Percentiles rank a stretch among this genome's conserved stretches.
phyloP scores from a whole-genome alignment of 1,139 yeast genomes.

The Lodderomyces metapsilosis region DNA sequence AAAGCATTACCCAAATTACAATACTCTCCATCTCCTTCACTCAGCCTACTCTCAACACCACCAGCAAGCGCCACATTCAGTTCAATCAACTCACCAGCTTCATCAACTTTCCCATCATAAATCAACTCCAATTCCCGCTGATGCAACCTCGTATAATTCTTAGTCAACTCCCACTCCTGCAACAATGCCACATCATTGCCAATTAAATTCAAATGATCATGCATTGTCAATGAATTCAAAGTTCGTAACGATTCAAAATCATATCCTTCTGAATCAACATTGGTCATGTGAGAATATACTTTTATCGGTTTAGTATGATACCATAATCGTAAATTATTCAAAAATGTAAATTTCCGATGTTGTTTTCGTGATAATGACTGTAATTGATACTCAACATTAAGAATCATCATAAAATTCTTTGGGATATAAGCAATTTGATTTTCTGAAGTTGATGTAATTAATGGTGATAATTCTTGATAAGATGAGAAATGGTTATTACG shows the following conservation, averaged over 20 bases:
- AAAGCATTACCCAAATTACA: constrained; percentile 17
- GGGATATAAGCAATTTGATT: constrained; percentile 37
- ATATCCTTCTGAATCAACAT: constrained; percentile 15
- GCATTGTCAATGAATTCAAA: constrained; percentile 20
- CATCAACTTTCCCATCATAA: constrained; percentile 8
- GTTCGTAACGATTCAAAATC: constrained; percentile 19
- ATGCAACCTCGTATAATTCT: constrained; percentile 28
- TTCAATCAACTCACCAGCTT: constrained; percentile 7
- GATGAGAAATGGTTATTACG: constrained; percentile 42
- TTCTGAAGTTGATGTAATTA: constrained; percentile 30
- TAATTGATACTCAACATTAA: constrained; percentile 31
- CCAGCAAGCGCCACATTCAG: constrained; percentile 6
- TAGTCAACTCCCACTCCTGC: constrained; percentile 24
- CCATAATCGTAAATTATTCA: constrained; percentile 38
- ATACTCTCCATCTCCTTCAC: no score
- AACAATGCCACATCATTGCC: constrained; percentile 20
- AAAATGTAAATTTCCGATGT: constrained; percentile 27
- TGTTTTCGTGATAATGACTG: constrained; percentile 24
- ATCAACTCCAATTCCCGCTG: constrained; percentile 23
- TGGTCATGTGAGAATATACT: not conserved
- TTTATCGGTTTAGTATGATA: constrained; percentile 21
- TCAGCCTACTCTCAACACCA: no score
- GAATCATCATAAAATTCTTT: constrained; percentile 23
- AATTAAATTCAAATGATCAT: constrained; percentile 31
- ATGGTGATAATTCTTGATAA: constrained; percentile 31